Conservation (phyloP, 2,329 filamentous ascomycete genomes). For the Bimuria novae-zelandiae region DNA sequence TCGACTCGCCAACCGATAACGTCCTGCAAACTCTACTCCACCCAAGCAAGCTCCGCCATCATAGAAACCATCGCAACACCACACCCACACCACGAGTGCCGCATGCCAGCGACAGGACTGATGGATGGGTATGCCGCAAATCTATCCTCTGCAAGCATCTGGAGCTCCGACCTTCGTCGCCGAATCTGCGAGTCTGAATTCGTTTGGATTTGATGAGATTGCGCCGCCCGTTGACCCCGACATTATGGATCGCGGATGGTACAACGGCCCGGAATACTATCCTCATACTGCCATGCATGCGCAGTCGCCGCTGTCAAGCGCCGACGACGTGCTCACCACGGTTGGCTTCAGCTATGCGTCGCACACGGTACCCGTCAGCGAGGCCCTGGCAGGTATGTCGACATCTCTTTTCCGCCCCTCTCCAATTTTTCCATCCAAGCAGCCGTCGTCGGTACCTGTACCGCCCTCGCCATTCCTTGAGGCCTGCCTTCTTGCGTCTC, state of each 20-base stretch:
- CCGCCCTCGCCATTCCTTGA: background rate
- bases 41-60: slow-evolving; percentile 21
- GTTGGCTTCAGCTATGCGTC: slow-evolving; percentile 17
- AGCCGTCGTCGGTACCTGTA: background rate
- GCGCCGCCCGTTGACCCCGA: slow-evolving; percentile 30
- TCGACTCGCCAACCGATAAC: slow-evolving; percentile 1
- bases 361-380: slow-evolving; percentile 14
- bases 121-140: slow-evolving; percentile 47
- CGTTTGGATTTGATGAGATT: slow-evolving; percentile 46
- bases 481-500: no score
- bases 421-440: slow-evolving; percentile 1
- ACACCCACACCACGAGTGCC: slow-evolving; percentile 7
- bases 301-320: slow-evolving; percentile 11
- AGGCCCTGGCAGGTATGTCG: slow-evolving; percentile 14
- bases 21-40: slow-evolving; percentile 20
- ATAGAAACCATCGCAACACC: slow-evolving; percentile 14
- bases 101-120: slow-evolving; percentile 27
- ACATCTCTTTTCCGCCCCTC: slow-evolving; percentile 2
- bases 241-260: slow-evolving; percentile 33
- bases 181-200: slow-evolving; percentile 45
- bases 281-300: slow-evolving; percentile 14
- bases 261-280: slow-evolving; percentile 24
- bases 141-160: slow-evolving; percentile 37
- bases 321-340: slow-evolving; percentile 12
- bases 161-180: slow-evolving; percentile 45